A percentile compares a stretch with the other conserved stretches of the same genome.
Conservation (phyloP, 257 asterid species). For the Craterostigma plantagineum region DNA sequence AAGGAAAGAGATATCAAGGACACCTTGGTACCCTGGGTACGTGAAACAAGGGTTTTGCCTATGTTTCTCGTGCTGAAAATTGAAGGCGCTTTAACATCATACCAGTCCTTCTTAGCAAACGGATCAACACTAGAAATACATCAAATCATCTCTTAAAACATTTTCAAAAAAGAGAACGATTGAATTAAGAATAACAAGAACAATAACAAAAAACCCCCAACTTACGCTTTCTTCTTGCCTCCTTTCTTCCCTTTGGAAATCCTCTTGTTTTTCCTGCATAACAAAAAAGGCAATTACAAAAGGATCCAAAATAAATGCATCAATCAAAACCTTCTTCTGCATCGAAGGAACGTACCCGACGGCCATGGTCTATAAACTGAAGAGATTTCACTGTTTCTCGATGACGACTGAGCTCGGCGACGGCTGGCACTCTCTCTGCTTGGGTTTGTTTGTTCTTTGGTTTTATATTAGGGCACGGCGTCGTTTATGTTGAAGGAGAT, state of each 20-base stretch:
- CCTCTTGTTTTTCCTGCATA: slow-evolving; percentile 41
- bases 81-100: slow-evolving; percentile 44
- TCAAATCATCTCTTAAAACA: neutral
- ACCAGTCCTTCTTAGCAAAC: slow-evolving; percentile 49
- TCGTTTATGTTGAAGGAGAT: too few relatives aligned
- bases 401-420: too few relatives aligned
- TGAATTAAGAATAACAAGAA: neutral
- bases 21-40: slow-evolving; percentile 60
- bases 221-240: slow-evolving; percentile 48
- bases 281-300: slow-evolving; percentile 5
- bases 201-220: neutral
- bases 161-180: neutral
- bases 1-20: too few relatives aligned
- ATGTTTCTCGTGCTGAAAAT: slow-evolving; percentile 27
- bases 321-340: neutral
- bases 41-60: slow-evolving; percentile 40
- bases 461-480: too few relatives aligned
- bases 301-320: neutral
- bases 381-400: neutral
- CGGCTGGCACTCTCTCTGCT: too few relatives aligned
- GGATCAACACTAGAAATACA: slow-evolving; percentile 23
- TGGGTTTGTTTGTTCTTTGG: too few relatives aligned
- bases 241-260: slow-evolving; percentile 60
- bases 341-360: slow-evolving; percentile 36
- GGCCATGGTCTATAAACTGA: slow-evolving; percentile 35